Base-by-base conservation (phyloP, 83 land plant species). In the Picea mariana region DNA sequence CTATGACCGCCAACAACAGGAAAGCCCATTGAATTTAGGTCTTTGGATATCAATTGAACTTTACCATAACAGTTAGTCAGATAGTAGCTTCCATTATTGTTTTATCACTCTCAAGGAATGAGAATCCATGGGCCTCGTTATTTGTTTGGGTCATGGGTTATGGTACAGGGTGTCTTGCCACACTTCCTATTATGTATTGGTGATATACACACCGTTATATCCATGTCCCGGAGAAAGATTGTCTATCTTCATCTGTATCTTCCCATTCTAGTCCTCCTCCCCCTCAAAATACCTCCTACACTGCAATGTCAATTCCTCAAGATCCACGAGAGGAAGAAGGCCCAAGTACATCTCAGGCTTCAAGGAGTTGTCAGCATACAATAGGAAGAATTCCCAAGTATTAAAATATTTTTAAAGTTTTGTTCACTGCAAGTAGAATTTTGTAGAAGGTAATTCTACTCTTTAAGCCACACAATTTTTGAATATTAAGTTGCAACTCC, bases 101-200 rank as follows among this genome's bases (percentile, higher is more conserved):
- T 49, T 87, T 93, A 18, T 85, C 92, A 1, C 59, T 93, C 9
- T 92, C 96, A 27, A 86, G 86, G 55, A 78, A 93, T 87, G 96
- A 93, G 78, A 85, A 88, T n/a, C 95, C 95, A 38, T 84, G 81
- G 69, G 82, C 92, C 15, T 95, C 96, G 26, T 76, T 93, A 64
- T 81, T 73, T 66, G 87, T 34, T 34, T 34, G 34, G 34, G 34
- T 34, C 34, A 34, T 34, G 34, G 34, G 34, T 34, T 34, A 34
- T 79, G 55, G 92, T 94, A 75, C 87, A 23, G 95, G 96, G 11
- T 93, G 96, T 86, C 80, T 92, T 49, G 93, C 91, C 3, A 88
- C 90, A 31, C 86, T 94, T 11, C 95, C 96, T 44, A 85, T 87
- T 64, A 84, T 95, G 23, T 94, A 91, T 55, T 95, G 96, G 98